phyloP scores from a whole-genome alignment of 2,329 filamentous ascomycete genomes.

The Neonectria hederae region DNA sequence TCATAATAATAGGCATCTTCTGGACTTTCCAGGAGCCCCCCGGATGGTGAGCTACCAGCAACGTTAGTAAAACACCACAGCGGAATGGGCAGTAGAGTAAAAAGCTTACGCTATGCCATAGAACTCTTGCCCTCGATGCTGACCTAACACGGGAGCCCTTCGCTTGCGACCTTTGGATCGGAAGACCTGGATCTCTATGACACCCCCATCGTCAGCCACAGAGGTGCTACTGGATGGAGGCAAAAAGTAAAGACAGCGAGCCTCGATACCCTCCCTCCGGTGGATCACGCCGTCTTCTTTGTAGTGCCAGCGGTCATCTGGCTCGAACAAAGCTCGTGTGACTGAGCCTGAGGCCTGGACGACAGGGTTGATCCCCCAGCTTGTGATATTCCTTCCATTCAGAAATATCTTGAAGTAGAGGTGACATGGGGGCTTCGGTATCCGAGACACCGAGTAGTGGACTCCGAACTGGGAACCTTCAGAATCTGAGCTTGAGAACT shows the following conservation, averaged over 20 bases:
- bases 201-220: conserved; percentile 62
- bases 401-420: conserved; percentile 66
- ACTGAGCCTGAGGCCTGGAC: conserved; percentile 50
- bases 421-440: conserved; percentile 48
- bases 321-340: conserved; percentile 59
- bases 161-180: conserved; percentile 59
- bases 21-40: conserved; percentile 62
- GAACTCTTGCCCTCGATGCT: conserved; percentile 57
- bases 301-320: conserved; percentile 54
- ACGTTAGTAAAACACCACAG: conserved; percentile 18
- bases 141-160: conserved; percentile 52
- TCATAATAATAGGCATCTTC: conserved; percentile 62
- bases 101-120: conserved; percentile 64
- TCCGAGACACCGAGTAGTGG: conserved; percentile 55
- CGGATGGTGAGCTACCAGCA: conserved; percentile 57
- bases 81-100: background rate
- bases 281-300: conserved; percentile 47
- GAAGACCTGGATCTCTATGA: conserved; percentile 64
- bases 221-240: conserved; percentile 48
- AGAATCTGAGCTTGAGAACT: background rate
- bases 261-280: conserved; percentile 55
- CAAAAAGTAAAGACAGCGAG: conserved; percentile 61
- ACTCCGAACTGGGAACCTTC: conserved; percentile 64
- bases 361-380: conserved; percentile 60
- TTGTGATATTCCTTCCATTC: conserved; percentile 62